These are phyloP conservation scores for Prunus salicina DNA, from an alignment of 306 rosid species.

Conservation along the genomic window DNA sequence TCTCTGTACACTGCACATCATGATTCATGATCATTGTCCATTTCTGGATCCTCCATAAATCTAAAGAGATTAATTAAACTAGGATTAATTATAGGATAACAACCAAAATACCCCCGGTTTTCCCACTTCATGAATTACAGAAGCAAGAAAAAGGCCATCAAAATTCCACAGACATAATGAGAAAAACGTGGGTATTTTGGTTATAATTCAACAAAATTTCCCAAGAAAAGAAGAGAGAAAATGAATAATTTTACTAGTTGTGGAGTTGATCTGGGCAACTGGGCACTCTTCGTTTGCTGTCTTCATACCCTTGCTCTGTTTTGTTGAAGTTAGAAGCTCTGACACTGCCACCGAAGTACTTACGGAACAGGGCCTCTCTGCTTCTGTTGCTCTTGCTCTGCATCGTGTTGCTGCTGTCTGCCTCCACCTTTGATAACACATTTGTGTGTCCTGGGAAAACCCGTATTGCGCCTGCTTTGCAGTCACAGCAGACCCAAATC, in stretches of 20 bases:
- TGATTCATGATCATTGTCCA: constrained; percentile 14
- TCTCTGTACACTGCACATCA: constrained; percentile 33
- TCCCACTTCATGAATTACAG: constrained; percentile 41
- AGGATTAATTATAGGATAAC: neutral
- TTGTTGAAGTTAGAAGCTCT: constrained; percentile 27
- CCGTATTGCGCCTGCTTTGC: constrained; percentile 56
- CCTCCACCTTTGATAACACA: neutral
- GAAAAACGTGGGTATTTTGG: constrained; percentile 92
- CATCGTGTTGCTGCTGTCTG: neutral
- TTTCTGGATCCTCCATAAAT: neutral
- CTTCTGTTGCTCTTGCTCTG: constrained; percentile 17
- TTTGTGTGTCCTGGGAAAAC: constrained; percentile 28
- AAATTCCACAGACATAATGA: constrained; percentile 27
- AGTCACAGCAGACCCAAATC: constrained; percentile 47
- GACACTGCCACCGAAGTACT: constrained; percentile 46
- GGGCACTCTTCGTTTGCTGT: constrained; percentile 75
- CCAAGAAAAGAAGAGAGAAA: neutral
- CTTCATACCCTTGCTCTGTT: constrained; percentile 42
- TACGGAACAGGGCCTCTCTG: constrained; percentile 47
- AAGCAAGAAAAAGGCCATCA: neutral
- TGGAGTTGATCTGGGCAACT: constrained; percentile 99
- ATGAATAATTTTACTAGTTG: constrained; percentile 43
- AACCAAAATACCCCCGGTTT: constrained; percentile 89
- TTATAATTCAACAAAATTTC: constrained; percentile 28
- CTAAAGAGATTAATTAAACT: neutral